Evolutionary conservation across 176 grass and related monocot genomes (phyloP), one percentile per base, ranked within the genome.

Genomic region (Oryza meridionalis): DNA sequence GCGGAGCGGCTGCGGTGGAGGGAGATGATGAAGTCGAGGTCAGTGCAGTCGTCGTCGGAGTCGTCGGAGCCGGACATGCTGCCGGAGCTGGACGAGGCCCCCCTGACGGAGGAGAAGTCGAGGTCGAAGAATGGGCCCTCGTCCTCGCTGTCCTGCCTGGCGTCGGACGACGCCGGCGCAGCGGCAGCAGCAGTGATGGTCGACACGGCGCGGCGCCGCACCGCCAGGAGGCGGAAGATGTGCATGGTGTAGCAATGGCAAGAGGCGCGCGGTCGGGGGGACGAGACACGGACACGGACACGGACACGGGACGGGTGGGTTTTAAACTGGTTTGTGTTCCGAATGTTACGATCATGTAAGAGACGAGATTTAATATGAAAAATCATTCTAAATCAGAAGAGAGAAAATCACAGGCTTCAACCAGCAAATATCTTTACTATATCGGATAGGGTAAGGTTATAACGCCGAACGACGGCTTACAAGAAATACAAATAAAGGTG

Each of bases 41-140:
- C 92, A 2, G 47, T 19, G 75, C 69, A 75, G 40, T 76, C 49
- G 40, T 76, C 76, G 55, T 87, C 84, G n/a, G 80, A 76, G n/a
- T 77, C 49, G 3, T 76, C 82, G 10, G 85, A 78, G 7, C 79
- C 85, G 1, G 75, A 77, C 24, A 69, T 67, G 19, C 79, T 84
- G 42, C 68, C 65, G 16, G 88, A 84, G 78, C 63, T 81, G 49
- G 71, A 82, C 11, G 86, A 84, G 29, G 90, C 42, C 6, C 37
- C 73, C 11, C 89, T 77, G 43, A 88, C 50, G 43, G 93, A 86
- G 47, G 82, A 76, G 62, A 96, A 35, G 69, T 93, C 83, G 33
- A 96, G 81, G 55, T 96, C 94, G 73, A 96, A 96, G 88, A 93
- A 96, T 0, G 88, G 81, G 0, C 91, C 91, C n/a, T 91, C 88